Evolutionary conservation across 1,139 yeast genomes (phyloP).

Genomic region (Blastobotrys raffinosifermentans): DNA sequence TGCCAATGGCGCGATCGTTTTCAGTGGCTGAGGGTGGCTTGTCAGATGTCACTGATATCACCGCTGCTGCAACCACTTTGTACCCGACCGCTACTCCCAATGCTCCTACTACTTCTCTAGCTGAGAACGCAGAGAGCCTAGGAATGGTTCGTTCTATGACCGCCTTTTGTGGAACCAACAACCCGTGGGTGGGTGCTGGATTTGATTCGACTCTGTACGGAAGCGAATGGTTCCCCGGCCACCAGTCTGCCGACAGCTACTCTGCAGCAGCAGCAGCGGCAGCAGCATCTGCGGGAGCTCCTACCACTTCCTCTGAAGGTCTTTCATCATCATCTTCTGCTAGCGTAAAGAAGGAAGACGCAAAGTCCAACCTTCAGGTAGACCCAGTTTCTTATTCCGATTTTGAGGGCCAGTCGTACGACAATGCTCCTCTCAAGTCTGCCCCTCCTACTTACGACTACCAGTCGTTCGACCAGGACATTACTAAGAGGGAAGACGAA

Average conservation of each 20-base stretch:
- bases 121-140: conserved; percentile 9
- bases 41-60: conserved; percentile 2
- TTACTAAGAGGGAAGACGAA: not conserved
- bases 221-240: conserved; percentile 10
- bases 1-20: conserved; percentile 18
- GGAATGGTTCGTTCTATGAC: conserved; percentile 30
- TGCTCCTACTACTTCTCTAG: conserved; percentile 5
- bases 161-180: conserved; percentile 21
- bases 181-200: conserved; percentile 3
- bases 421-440: conserved; percentile 10
- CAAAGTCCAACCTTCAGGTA: conserved; percentile 6
- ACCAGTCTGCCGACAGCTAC: not conserved
- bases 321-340: not conserved
- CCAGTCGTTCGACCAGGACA: conserved; percentile 3
- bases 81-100: conserved; percentile 12
- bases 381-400: conserved; percentile 6
- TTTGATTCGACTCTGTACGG: conserved; percentile 1
- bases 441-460: conserved; percentile 15
- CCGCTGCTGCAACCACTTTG: conserved; percentile 8
- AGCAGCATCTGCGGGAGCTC: not conserved
- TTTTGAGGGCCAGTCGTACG: conserved; percentile 1
- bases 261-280: conserved; percentile 1
- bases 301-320: not conserved
- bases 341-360: not conserved
- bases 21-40: conserved; percentile 15